Percentiles rank a stretch among this genome's conserved stretches.
Conservation (phyloP, 257 asterid genomes). For the Solanum piurae region DNA sequence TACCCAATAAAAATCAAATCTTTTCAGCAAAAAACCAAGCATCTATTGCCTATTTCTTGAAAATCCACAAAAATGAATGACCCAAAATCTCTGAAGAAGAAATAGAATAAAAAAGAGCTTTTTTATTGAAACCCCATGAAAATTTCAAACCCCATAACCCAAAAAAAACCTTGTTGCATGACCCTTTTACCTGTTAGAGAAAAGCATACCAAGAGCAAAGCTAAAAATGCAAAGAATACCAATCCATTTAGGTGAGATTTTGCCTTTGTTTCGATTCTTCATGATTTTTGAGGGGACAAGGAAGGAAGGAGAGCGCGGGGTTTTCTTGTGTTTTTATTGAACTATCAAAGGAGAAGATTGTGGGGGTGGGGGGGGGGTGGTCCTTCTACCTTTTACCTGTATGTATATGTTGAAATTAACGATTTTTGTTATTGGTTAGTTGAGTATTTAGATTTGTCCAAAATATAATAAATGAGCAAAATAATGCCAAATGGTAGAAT, state of each 20-base stretch:
- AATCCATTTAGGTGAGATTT: slow-evolving; percentile 37
- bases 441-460: neutral
- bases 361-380: no score
- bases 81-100: neutral
- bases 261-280: slow-evolving; percentile 17
- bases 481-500: neutral
- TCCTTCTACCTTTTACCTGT: neutral
- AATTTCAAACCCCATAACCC: neutral
- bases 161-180: neutral
- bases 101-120: neutral
- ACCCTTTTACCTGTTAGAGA: slow-evolving; percentile 31
- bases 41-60: neutral
- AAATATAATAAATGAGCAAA: neutral
- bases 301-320: neutral
- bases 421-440: neutral
- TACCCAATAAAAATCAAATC: neutral
- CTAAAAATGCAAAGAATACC: slow-evolving; percentile 36
- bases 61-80: neutral
- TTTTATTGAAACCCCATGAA: neutral
- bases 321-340: neutral
- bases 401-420: neutral
- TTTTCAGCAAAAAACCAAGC: neutral
- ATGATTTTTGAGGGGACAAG: neutral
- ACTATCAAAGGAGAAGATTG: neutral
- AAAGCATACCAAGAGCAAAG: slow-evolving; percentile 51